Conservation (phyloP, 2,329 filamentous ascomycete genomes). For the Akanthomyces lecanii region DNA sequence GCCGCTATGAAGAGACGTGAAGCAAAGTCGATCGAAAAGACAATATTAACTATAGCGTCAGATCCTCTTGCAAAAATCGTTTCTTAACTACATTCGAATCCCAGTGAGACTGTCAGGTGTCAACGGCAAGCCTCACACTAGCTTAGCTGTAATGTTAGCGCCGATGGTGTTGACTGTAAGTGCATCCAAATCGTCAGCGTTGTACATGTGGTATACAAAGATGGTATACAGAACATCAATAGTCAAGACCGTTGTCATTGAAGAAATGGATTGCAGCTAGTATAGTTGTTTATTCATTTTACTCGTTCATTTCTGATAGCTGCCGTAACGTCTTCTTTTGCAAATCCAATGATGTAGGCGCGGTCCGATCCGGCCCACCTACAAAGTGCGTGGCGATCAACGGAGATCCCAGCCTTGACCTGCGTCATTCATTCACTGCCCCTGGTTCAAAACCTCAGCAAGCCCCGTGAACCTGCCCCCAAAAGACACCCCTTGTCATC, state of each 20-base stretch:
- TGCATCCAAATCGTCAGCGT: not conserved
- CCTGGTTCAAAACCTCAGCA: not conserved
- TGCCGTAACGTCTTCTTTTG: not conserved
- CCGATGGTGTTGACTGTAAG: not conserved
- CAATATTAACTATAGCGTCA: too few species aligned
- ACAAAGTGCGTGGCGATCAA: not conserved
- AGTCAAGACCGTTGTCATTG: not conserved
- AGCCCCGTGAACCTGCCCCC: not conserved
- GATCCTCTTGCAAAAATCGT: too few species aligned
- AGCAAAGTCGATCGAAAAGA: too few species aligned
- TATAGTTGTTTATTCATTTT: too few species aligned
- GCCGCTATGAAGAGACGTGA: too few species aligned
- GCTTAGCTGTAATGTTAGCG: not conserved
- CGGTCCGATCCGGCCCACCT: not conserved
- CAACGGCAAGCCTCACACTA: not conserved
- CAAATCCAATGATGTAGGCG: not conserved
- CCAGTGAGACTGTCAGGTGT: not conserved
- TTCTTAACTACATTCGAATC: too few species aligned
- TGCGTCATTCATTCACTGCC: constrained; percentile 9
- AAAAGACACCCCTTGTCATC: not conserved
- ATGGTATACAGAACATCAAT: not conserved
- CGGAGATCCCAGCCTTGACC: not conserved
- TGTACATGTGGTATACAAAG: not conserved
- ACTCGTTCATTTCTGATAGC: not conserved
- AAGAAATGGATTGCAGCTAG: not conserved